Conservation (phyloP, 306 rosid genomes). For the Astragalus glycyphyllos region DNA sequence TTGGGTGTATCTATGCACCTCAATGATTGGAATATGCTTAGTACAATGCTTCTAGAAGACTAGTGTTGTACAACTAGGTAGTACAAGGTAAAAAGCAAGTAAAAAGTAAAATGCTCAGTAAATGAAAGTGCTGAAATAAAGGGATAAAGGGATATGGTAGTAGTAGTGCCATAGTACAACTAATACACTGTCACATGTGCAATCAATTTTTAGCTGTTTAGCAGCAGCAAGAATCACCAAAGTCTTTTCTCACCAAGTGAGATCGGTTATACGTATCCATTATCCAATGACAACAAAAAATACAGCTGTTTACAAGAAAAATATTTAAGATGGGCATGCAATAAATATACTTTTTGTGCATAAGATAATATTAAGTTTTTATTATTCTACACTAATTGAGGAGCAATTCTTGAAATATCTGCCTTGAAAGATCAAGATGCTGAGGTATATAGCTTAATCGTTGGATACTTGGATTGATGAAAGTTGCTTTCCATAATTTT, state of each 20-base stretch:
- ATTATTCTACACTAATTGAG: conserved; percentile 5
- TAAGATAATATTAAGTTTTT: conserved; percentile 29
- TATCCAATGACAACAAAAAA: background rate
- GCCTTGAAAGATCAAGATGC: conserved; percentile 14
- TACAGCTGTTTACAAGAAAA: conserved; percentile 6
- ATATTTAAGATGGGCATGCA: conserved; percentile 7
- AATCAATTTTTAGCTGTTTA: conserved; percentile 17
- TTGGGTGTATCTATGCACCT: too few species aligned
- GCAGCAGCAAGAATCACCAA: background rate
- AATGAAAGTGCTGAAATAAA: too few species aligned
- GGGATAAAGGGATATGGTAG: too few species aligned
- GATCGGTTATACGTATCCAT: background rate
- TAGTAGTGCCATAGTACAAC: too few species aligned
- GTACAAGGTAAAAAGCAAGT: too few species aligned
- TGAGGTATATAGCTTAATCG: conserved; percentile 21
- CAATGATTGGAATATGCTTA: too few species aligned
- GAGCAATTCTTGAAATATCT: conserved; percentile 16
- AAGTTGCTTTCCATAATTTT: conserved; percentile 23
- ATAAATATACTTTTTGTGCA: conserved; percentile 16
- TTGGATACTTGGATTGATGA: conserved; percentile 22
- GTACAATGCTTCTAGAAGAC: too few species aligned
- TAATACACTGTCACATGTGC: too few species aligned
- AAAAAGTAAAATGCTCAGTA: too few species aligned
- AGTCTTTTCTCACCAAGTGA: background rate
- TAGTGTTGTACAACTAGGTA: too few species aligned